Percentiles rank a stretch among this genome's conserved stretches.
Evolutionary conservation across 306 rosid species (phyloP).

Genomic region (Senna tora): DNA sequence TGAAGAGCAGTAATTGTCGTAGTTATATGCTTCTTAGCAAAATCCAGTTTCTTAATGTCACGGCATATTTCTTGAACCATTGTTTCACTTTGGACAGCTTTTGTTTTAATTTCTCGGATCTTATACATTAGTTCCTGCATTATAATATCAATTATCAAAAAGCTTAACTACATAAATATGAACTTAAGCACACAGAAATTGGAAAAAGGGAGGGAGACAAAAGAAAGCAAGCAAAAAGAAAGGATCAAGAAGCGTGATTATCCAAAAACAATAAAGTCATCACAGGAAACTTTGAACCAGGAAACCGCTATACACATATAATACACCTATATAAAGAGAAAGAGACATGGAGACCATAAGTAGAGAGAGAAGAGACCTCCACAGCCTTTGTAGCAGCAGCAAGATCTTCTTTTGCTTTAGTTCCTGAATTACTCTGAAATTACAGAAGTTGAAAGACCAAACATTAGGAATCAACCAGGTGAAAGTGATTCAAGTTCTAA

Average conservation of each 20-base stretch:
- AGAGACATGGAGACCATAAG: background rate
- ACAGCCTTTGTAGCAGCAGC: slow-evolving; percentile 94
- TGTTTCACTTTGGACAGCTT: slow-evolving; percentile 96
- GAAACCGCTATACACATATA: background rate
- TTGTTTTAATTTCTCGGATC: slow-evolving; percentile 89
- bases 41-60: slow-evolving; percentile 94
- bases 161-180: slow-evolving; percentile 7
- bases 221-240: slow-evolving; percentile 6
- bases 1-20: slow-evolving; percentile 97
- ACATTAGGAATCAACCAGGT: slow-evolving; percentile 6
- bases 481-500: background rate
- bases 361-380: slow-evolving; percentile 53
- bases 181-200: slow-evolving; percentile 5
- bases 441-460: slow-evolving; percentile 41
- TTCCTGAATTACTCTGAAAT: slow-evolving; percentile 93
- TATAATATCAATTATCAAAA: slow-evolving; percentile 23
- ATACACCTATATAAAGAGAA: background rate
- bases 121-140: slow-evolving; percentile 96
- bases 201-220: background rate
- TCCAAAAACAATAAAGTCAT: background rate
- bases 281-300: background rate
- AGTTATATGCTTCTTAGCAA: slow-evolving; percentile 98
- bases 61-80: slow-evolving; percentile 99
- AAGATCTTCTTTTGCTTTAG: slow-evolving; percentile 97
- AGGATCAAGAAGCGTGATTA: background rate